Percentiles rank a stretch among this genome's conserved stretches.
Evolutionary conservation across 805 yeast genomes (phyloP).

Genomic region (Lipomyces spencermartinsiae): DNA sequence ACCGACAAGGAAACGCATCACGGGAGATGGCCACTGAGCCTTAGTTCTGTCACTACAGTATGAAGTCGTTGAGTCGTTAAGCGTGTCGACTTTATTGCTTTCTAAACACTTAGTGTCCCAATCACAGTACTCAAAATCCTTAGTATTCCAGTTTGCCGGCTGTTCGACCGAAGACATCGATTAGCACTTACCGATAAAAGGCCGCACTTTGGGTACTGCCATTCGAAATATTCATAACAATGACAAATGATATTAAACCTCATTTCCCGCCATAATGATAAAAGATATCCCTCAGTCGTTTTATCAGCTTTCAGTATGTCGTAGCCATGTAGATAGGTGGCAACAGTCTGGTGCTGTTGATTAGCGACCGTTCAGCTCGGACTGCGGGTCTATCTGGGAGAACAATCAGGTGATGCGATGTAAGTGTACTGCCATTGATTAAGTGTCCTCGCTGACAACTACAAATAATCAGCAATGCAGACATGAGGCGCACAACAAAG

Average conservation of each 20-base stretch:
- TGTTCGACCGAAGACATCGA: not conserved
- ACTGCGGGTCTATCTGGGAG: too few species aligned
- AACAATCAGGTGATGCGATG: too few species aligned
- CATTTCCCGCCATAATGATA: slow-evolving; percentile 79
- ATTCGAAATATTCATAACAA: slow-evolving; percentile 82
- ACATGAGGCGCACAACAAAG: slow-evolving; percentile 29
- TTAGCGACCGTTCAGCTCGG: too few species aligned
- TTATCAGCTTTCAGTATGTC: slow-evolving; percentile 33
- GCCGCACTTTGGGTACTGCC: slow-evolving; percentile 69
- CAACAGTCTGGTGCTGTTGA: too few species aligned
- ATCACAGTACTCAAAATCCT: slow-evolving; percentile 71
- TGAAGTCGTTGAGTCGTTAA: too few species aligned
- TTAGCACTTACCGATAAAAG: slow-evolving; percentile 16
- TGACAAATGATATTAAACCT: slow-evolving; percentile 78
- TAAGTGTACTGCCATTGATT: slow-evolving; percentile 26
- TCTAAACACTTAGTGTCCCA: slow-evolving; percentile 72
- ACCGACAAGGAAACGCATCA: too few species aligned
- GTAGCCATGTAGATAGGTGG: too few species aligned
- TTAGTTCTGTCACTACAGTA: too few species aligned
- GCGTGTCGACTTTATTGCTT: too few species aligned
- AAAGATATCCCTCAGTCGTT: slow-evolving; percentile 58
- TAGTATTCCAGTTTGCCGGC: not conserved
- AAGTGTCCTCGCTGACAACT: slow-evolving; percentile 22
- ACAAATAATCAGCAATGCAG: not conserved
- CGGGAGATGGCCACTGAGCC: too few species aligned